These are phyloP conservation scores for Gastrolobium bilobum DNA, from an alignment of 306 rosid species.

Conservation along the genomic window DNA sequence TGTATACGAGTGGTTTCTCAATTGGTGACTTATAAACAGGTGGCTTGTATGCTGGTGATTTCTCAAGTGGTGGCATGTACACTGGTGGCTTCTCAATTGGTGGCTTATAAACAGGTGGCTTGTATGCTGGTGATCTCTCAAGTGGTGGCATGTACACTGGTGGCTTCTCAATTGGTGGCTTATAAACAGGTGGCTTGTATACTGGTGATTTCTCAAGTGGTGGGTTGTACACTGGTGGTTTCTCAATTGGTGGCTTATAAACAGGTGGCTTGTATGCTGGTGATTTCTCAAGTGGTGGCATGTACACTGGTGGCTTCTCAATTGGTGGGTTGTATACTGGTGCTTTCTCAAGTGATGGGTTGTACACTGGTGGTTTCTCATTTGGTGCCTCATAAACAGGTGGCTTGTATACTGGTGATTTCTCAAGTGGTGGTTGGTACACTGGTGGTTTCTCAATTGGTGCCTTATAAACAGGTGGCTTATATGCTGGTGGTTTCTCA, in stretches of 20 bases:
- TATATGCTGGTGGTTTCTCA: too few relatives aligned
- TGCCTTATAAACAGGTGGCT: not conserved
- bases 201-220: too few relatives aligned
- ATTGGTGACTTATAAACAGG: not conserved
- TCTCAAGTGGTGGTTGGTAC: too few relatives aligned
- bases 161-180: constrained; percentile 12
- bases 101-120: not conserved
- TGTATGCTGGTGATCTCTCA: too few relatives aligned
- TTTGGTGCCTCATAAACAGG: not conserved
- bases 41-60: too few relatives aligned
- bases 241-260: too few relatives aligned
- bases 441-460: constrained; percentile 17
- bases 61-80: too few relatives aligned
- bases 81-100: constrained; percentile 18
- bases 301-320: too few relatives aligned
- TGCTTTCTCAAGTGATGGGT: not conserved
- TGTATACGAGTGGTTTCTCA: not conserved
- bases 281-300: too few relatives aligned
- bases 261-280: not conserved
- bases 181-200: not conserved
- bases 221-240: too few relatives aligned
- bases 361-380: too few relatives aligned
- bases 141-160: too few relatives aligned
- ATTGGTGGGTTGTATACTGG: not conserved
- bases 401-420: not conserved